Evolutionary conservation across 2,329 filamentous ascomycete species (phyloP).

Genomic region (Fusarium sublunatum): DNA sequence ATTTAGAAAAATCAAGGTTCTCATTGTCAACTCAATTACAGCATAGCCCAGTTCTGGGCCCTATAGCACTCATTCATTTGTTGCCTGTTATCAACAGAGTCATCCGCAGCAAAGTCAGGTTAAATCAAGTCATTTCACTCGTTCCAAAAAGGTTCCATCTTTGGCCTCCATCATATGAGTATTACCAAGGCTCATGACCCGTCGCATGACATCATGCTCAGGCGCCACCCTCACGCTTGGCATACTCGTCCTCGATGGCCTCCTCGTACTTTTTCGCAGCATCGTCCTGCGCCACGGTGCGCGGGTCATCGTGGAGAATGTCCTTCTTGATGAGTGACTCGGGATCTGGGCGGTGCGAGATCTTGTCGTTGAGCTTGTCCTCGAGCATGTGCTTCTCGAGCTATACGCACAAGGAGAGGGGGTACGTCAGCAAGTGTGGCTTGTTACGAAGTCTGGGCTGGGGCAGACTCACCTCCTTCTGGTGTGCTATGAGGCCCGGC

Average conservation of each 20-base stretch:
- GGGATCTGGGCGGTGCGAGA: conserved; percentile 79
- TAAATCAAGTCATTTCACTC: conserved; percentile 14
- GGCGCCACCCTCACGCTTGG: conserved; percentile 71
- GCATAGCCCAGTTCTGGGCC: conserved; percentile 5
- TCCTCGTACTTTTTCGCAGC: conserved; percentile 67
- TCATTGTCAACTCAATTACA: conserved; percentile 10
- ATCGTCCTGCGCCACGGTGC: conserved; percentile 52
- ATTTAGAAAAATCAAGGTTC: conserved; percentile 4
- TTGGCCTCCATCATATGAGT: conserved; percentile 13
- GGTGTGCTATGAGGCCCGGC: conserved; percentile 81
- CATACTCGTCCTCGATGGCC: conserved; percentile 72
- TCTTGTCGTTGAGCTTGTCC: conserved; percentile 87
- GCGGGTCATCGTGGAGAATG: conserved; percentile 77
- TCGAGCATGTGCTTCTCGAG: conserved; percentile 89
- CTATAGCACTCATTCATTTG: conserved; percentile 14
- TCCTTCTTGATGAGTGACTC: conserved; percentile 83
- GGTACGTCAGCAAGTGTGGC: conserved; percentile 23
- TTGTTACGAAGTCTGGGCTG: conserved; percentile 1
- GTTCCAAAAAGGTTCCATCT: conserved; percentile 5
- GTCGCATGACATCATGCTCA: conserved; percentile 52
- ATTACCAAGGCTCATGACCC: conserved; percentile 31
- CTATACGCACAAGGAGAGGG: conserved; percentile 44
- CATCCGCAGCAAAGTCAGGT: conserved; percentile 1
- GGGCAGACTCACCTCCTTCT: conserved; percentile 70
- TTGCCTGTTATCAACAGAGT: conserved; percentile 11